Evolutionary conservation across 23 red algal species (phyloP).

Genomic region (Gracilariopsis chorda): DNA sequence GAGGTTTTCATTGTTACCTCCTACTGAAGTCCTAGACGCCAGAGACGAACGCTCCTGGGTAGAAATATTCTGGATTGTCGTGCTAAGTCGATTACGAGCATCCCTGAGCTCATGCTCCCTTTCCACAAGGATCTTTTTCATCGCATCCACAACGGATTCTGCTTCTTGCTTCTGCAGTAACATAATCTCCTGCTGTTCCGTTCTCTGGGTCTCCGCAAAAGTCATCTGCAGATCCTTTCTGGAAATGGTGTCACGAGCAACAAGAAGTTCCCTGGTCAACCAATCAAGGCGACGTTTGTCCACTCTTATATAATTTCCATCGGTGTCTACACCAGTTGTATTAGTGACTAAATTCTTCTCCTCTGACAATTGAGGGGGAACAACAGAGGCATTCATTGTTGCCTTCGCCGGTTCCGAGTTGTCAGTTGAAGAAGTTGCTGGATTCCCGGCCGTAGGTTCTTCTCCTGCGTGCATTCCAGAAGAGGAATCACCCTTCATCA

Average conservation of each 20-base stretch:
- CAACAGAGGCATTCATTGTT: too few species aligned
- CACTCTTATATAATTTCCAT: slow-evolving; percentile 32
- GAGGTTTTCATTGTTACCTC: slow-evolving; percentile 1
- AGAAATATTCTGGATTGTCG: slow-evolving; percentile 32
- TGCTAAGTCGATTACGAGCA: slow-evolving; percentile 13
- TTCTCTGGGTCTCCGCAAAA: slow-evolving; percentile 43
- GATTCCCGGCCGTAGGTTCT: not conserved
- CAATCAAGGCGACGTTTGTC: slow-evolving; percentile 48
- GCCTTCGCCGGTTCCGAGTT: not conserved
- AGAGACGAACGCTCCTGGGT: slow-evolving; percentile 11
- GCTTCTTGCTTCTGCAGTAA: slow-evolving; percentile 39
- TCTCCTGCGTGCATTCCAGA: not conserved
- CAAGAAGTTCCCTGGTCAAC: slow-evolving; percentile 33
- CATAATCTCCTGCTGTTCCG: slow-evolving; percentile 44
- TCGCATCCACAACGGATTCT: slow-evolving; percentile 45
- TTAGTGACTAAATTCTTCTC: not conserved
- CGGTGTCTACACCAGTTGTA: not conserved
- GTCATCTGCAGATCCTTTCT: slow-evolving; percentile 60
- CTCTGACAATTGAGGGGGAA: not conserved
- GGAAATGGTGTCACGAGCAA: slow-evolving; percentile 46
- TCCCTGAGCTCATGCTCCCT: slow-evolving; percentile 35
- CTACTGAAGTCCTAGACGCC: slow-evolving; percentile 29
- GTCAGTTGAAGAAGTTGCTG: not conserved
- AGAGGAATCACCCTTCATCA: slow-evolving; percentile 1
- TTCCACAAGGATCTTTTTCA: slow-evolving; percentile 45